Percentiles rank a stretch among this genome's conserved stretches.
Conservation (phyloP, 495 filamentous ascomycete species). For the Diplogelasinospora grovesii region DNA sequence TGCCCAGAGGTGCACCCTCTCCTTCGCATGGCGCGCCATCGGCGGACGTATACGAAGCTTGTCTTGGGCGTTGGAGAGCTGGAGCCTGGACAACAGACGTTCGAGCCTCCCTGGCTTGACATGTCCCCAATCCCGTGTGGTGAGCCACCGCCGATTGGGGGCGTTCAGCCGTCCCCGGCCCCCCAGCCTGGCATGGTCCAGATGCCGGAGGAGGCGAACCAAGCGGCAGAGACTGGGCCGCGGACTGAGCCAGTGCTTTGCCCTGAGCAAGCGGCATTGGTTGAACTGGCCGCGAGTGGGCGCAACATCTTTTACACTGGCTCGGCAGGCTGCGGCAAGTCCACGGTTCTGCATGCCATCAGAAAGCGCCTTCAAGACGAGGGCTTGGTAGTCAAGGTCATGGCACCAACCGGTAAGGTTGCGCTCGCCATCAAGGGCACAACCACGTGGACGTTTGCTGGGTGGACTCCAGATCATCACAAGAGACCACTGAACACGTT, state of each 20-base stretch:
- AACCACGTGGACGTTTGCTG: constrained; percentile 49
- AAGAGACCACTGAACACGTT: constrained; percentile 17
- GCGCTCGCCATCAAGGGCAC: constrained; percentile 48
- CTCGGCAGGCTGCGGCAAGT: constrained; percentile 56
- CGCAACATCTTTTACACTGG: constrained; percentile 58
- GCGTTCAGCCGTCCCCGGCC: too few species aligned
- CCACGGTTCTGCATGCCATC: constrained; percentile 47
- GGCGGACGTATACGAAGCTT: constrained; percentile 5
- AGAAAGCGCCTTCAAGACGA: constrained; percentile 25
- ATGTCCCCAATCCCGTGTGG: neutral
- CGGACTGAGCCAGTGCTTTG: constrained; percentile 23
- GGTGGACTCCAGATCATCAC: constrained; percentile 38
- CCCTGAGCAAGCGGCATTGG: constrained; percentile 40
- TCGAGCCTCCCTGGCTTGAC: constrained; percentile 12
- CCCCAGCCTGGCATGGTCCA: too few species aligned
- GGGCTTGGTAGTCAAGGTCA: constrained; percentile 38
- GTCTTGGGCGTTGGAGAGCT: constrained; percentile 4
- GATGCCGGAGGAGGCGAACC: too few species aligned
- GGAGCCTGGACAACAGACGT: constrained; percentile 7
- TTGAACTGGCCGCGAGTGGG: constrained; percentile 41
- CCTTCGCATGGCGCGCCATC: neutral
- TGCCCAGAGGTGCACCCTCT: neutral
- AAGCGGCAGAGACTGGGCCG: neutral
- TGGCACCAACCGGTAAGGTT: constrained; percentile 51
- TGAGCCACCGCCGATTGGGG: too few species aligned